Evolutionary conservation across 2,329 filamentous ascomycete species (phyloP).

Genomic region (Fusarium tupiense): DNA sequence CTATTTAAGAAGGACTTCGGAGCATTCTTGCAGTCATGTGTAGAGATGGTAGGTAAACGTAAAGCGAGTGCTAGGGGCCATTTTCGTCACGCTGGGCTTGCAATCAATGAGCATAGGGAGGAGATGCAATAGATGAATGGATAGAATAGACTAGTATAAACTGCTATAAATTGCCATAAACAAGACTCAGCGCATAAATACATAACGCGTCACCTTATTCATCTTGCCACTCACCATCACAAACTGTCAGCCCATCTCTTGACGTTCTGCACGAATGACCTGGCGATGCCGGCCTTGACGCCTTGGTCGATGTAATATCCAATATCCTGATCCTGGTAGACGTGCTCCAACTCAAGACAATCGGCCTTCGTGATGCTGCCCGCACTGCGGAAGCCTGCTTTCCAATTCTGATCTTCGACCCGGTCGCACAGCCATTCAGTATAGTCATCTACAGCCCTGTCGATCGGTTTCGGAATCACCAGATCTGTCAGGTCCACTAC

Average conservation of each 20-base stretch:
- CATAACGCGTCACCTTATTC: no score
- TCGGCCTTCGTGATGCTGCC: not conserved
- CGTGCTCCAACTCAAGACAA: no score
- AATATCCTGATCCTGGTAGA: no score
- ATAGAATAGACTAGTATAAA: not conserved
- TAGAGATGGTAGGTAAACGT: conserved; percentile 25
- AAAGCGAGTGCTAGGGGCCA: conserved; percentile 10
- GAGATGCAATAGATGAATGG: no score
- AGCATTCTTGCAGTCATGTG: conserved; percentile 33
- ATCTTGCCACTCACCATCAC: no score
- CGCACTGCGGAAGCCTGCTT: conserved; percentile 10
- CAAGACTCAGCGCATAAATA: no score
- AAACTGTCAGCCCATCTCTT: no score
- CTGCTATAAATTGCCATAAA: no score
- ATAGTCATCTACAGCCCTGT: conserved; percentile 8
- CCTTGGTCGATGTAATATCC: no score
- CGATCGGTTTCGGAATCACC: conserved; percentile 12
- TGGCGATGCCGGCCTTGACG: no score
- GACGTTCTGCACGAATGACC: no score
- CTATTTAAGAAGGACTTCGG: conserved; percentile 31
- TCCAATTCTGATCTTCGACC: conserved; percentile 2
- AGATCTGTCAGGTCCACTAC: conserved; percentile 6
- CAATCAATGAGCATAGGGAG: not conserved
- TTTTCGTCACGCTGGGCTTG: conserved; percentile 1
- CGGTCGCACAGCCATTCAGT: conserved; percentile 8